These are phyloP conservation scores for Neonectria sp. DNA, from an alignment of 2,329 filamentous ascomycete genomes.

Conservation along the genomic window DNA sequence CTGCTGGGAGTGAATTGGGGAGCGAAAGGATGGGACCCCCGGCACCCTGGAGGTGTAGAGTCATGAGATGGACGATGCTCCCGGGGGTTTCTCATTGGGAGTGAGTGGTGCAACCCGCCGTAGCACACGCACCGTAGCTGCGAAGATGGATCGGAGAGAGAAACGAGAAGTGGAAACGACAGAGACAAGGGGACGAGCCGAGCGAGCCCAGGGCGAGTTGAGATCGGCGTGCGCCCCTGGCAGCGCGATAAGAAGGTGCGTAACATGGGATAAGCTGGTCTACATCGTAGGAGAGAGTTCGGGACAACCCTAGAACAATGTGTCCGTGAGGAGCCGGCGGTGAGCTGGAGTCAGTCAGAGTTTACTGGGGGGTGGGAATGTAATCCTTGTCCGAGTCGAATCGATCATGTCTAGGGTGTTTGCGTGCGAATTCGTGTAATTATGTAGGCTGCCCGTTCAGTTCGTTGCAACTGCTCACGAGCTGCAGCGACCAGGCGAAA, in stretches of 20 bases:
- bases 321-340: conserved; percentile 18
- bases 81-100: too few relatives aligned
- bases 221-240: conserved; percentile 17
- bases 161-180: conserved; percentile 1
- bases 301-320: background rate
- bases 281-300: background rate
- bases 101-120: background rate
- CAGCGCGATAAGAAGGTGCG: conserved; percentile 20
- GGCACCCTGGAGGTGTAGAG: background rate
- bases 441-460: background rate
- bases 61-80: background rate
- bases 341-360: conserved; percentile 18
- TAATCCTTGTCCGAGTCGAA: conserved; percentile 10
- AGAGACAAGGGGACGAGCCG: conserved; percentile 2
- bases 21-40: background rate
- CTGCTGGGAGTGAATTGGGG: background rate
- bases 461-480: background rate
- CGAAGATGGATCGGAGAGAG: background rate
- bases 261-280: conserved; percentile 1
- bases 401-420: background rate
- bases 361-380: conserved; percentile 15
- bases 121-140: background rate
- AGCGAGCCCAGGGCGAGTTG: background rate
- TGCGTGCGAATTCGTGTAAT: background rate
- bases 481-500: background rate